Evolutionary conservation across 352 stramenopile species (phyloP), one percentile per base, ranked within the genome.

Genomic region (Pythium aristosporum): DNA sequence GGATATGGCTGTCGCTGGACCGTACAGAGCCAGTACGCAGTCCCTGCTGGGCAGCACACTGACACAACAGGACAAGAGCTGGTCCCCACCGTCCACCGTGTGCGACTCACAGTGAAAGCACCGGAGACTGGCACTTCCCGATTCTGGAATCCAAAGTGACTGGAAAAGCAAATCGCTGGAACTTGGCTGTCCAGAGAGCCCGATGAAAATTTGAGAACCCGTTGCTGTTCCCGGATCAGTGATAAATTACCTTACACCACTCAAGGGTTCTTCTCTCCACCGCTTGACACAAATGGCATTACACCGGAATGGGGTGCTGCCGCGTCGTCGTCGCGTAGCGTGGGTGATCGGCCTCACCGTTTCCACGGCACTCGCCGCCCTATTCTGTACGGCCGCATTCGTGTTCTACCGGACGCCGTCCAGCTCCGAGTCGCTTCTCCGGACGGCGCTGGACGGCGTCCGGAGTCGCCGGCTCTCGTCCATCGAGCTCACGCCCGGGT

Each of bases 151-250:
- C 13, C 39, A 18, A 28, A 15, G 12, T 13, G 15, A 42, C 32
- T 39, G 34, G 39, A 6, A 18, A 28, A 28, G 12, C 28, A 9
- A 42, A 43, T 56, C 49, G n/a, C 47, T 34, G 30, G 49, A 43
- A 28, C 20, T 15, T 50, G 8, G 44, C 12, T 25, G 20, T 15
- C 13, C 13, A 46, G 18, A 18, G 39, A 46, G 44, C 28, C 44
- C 2, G 6, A 30, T 50, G 44, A 50, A 50, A 50, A 50, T 32
- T 50, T 50, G 44, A 50, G 44, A 25, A 25, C 44, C 36, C n/a
- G 11, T 11, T 15, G 51, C 34, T 20, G 9, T 10, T 44, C 4
- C n/a, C 12, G 2, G 51, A 58, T 48, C 51, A 58, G 32, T 58
- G 44, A 15, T 18, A 25, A 25, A 32, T 50, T 50, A 13, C 34